Conservation (phyloP, 176 grass and related monocot genomes). For the Lolium perenne region DNA sequence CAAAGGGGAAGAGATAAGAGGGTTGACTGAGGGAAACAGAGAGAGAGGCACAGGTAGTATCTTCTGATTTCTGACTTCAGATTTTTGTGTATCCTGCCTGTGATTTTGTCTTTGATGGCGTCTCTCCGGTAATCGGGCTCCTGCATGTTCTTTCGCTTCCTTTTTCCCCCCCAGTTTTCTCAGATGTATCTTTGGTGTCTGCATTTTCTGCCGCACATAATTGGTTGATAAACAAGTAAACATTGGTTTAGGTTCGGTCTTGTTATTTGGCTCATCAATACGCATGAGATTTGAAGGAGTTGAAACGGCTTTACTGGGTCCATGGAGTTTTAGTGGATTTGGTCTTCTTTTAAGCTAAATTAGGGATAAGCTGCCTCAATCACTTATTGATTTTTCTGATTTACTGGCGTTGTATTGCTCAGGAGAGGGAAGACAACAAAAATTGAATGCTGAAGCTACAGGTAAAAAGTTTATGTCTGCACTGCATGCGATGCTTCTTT, state of each 20-base stretch:
- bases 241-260: background rate
- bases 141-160: slow-evolving; percentile 6
- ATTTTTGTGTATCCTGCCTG: too few relatives aligned
- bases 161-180: background rate
- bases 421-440: background rate
- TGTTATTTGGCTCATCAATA: background rate
- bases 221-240: background rate
- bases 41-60: too few relatives aligned
- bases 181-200: slow-evolving; percentile 29
- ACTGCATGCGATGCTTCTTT: too few relatives aligned
- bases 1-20: too few relatives aligned
- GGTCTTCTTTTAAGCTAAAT: too few relatives aligned
- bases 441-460: background rate
- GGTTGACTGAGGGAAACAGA: too few relatives aligned
- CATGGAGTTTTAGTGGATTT: slow-evolving; percentile 23
- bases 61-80: too few relatives aligned
- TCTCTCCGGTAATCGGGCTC: background rate
- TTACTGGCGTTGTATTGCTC: background rate
- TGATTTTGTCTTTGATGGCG: too few relatives aligned
- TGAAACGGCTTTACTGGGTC: background rate
- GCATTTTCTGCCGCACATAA: background rate
- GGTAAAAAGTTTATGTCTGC: too few relatives aligned
- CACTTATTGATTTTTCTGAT: background rate
- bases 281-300: background rate
- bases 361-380: background rate